Conservation (phyloP, 331 rosid species). For the Erythrophleum ivorense region DNA sequence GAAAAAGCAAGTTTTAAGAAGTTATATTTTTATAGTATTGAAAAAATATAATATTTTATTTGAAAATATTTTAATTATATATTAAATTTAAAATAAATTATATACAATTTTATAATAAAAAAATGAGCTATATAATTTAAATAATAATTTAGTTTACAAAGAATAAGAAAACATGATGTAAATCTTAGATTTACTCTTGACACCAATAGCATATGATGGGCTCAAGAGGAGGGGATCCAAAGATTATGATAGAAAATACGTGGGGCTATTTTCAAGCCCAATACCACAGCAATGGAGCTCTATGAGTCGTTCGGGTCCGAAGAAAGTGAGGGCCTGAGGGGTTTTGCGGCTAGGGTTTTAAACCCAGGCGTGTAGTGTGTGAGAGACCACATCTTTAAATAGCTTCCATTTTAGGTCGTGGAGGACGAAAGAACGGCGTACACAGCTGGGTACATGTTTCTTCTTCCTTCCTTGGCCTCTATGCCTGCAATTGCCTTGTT, state of each 20-base stretch:
- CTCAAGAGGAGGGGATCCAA: not conserved
- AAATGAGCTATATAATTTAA: no score
- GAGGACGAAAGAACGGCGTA: not conserved
- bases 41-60: no score
- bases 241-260: not conserved
- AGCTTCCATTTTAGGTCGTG: not conserved
- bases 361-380: not conserved
- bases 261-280: not conserved
- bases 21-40: no score
- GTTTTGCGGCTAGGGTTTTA: conserved; percentile 7
- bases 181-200: not conserved
- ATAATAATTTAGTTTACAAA: no score
- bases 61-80: no score
- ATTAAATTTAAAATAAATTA: no score
- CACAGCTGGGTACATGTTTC: no score
- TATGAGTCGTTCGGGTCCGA: not conserved
- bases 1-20: no score
- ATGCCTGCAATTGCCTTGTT: not conserved
- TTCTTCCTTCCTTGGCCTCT: not conserved
- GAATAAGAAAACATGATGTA: not conserved
- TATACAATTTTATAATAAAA: no score
- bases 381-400: not conserved
- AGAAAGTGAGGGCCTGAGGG: not conserved
- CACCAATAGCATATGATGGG: not conserved
- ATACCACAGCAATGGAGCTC: not conserved